Evolutionary conservation across 73 alveolate genomes (phyloP).

Genomic region (Symbiodinium natans): DNA sequence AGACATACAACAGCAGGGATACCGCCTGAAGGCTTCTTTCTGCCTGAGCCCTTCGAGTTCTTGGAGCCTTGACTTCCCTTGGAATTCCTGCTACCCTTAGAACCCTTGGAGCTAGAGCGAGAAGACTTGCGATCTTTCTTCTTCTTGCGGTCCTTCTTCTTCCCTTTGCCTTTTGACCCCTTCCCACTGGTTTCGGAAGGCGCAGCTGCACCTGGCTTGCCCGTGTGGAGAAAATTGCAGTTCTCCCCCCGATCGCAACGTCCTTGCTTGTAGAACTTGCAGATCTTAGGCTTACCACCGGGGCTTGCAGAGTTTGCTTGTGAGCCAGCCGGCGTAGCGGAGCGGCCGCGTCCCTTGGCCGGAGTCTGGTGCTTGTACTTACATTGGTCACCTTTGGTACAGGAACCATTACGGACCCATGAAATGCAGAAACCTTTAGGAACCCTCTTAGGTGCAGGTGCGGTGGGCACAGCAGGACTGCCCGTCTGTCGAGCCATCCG

Average conservation of each 20-base stretch:
- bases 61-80: background rate
- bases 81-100: background rate
- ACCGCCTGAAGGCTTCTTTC: background rate
- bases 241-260: background rate
- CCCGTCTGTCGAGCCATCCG: background rate
- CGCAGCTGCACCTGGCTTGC: background rate
- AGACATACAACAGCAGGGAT: background rate
- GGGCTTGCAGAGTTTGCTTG: background rate
- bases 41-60: background rate
- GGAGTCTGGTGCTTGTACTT: background rate
- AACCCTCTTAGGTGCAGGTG: background rate
- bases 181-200: background rate
- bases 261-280: conserved; percentile 28
- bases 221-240: background rate
- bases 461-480: background rate
- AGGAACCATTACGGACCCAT: background rate
- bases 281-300: background rate
- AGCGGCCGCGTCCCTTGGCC: background rate
- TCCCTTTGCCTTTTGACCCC: background rate
- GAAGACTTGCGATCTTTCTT: background rate
- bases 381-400: background rate
- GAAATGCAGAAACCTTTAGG: background rate
- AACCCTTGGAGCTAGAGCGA: background rate
- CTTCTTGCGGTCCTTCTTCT: background rate
- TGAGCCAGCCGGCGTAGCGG: background rate